Conservation (phyloP, 345 rosid species). For the Aquilaria malaccensis region DNA sequence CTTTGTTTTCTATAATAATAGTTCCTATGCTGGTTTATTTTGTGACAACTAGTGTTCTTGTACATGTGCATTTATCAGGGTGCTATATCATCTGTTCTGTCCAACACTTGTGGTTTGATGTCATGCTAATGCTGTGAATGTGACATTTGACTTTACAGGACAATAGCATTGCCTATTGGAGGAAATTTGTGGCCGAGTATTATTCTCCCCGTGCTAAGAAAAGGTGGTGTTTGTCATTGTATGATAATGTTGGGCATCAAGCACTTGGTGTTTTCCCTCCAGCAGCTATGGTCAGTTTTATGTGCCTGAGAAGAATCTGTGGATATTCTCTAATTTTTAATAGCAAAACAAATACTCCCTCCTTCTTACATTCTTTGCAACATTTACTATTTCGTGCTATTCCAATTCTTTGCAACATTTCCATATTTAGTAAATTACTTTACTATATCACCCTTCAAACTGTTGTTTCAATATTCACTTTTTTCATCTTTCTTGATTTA, state of each 20-base stretch:
- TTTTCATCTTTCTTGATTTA: too few species aligned
- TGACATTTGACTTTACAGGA: constrained; percentile 43
- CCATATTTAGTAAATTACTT: too few species aligned
- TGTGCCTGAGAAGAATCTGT: not conserved
- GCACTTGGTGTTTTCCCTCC: constrained; percentile 96
- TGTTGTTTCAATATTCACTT: too few species aligned
- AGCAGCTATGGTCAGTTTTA: constrained; percentile 77
- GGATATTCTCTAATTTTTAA: not conserved
- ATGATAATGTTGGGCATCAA: constrained; percentile 85
- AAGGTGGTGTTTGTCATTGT: constrained; percentile 91
- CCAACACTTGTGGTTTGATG: not conserved
- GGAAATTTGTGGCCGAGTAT: constrained; percentile 87
- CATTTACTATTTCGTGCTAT: too few species aligned
- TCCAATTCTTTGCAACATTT: too few species aligned
- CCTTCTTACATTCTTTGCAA: too few species aligned
- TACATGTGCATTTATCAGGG: not conserved
- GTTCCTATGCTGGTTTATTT: not conserved
- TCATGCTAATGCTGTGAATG: constrained; percentile 7
- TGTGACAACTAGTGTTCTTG: not conserved
- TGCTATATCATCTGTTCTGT: constrained; percentile 8
- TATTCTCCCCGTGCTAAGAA: constrained; percentile 97
- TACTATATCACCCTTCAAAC: too few species aligned
- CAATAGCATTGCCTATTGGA: constrained; percentile 84
- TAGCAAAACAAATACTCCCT: not conserved
- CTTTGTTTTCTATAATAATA: not conserved